These are phyloP conservation scores for Aspergillus fischeri DNA, from an alignment of 2,329 filamentous ascomycete genomes.

Conservation along the genomic window DNA sequence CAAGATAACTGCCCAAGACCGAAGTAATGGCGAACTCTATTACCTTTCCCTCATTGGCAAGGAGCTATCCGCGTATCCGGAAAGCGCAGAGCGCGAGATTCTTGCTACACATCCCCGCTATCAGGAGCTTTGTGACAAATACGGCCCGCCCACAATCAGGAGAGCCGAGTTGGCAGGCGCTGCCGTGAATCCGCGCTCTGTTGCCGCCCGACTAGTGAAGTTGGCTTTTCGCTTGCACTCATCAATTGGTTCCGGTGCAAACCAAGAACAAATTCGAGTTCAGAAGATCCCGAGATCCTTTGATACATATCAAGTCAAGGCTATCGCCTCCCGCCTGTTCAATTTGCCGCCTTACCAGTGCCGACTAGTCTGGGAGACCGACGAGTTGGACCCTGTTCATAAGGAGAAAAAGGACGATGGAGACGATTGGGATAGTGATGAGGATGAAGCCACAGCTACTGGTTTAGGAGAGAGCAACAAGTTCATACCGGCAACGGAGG, in stretches of 20 bases:
- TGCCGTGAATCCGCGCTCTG: slow-evolving; percentile 66
- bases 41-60: slow-evolving; percentile 81
- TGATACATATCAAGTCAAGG: slow-evolving; percentile 77
- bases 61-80: slow-evolving; percentile 54
- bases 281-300: slow-evolving; percentile 68
- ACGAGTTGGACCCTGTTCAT: slow-evolving; percentile 78
- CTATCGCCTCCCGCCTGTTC: slow-evolving; percentile 70
- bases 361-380: slow-evolving; percentile 78
- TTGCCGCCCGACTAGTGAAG: slow-evolving; percentile 71
- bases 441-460: slow-evolving; percentile 24
- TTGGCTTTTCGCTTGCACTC: slow-evolving; percentile 54
- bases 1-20: slow-evolving; percentile 66
- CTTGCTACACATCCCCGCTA: slow-evolving; percentile 67
- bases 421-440: slow-evolving; percentile 41
- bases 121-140: slow-evolving; percentile 65
- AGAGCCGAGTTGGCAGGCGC: slow-evolving; percentile 41
- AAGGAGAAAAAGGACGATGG: slow-evolving; percentile 58
- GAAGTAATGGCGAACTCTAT: slow-evolving; percentile 85
- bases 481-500: slow-evolving; percentile 34
- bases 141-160: slow-evolving; percentile 66
- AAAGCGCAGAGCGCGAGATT: slow-evolving; percentile 49
- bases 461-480: slow-evolving; percentile 27
- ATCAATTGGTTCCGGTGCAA: slow-evolving; percentile 1
- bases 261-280: slow-evolving; percentile 28
- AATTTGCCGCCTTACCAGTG: slow-evolving; percentile 59